Evolutionary conservation across 129 eudicot species (phyloP).

Genomic region (Dittrichia graveolens): DNA sequence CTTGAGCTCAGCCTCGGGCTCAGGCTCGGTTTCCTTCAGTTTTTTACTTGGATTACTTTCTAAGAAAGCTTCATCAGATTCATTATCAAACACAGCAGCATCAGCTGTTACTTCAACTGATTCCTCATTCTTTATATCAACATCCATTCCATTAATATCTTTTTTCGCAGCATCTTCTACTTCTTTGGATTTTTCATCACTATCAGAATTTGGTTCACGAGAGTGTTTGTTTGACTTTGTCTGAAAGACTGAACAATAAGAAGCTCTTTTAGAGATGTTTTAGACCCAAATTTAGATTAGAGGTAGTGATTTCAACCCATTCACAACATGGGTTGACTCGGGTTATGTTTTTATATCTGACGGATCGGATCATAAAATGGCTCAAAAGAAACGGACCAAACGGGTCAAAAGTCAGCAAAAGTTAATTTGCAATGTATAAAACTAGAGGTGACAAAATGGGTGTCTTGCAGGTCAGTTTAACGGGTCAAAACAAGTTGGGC

Average conservation of each 20-base stretch:
- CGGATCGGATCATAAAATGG: neutral
- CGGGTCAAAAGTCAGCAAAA: neutral
- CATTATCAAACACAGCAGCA: slow-evolving; percentile 33
- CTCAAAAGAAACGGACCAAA: neutral
- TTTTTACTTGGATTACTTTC: slow-evolving; percentile 47
- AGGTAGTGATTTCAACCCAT: neutral
- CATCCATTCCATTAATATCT: slow-evolving; percentile 36
- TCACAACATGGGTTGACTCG: neutral
- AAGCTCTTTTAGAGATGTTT: slow-evolving; percentile 10
- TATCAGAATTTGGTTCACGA: slow-evolving; percentile 22
- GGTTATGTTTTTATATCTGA: slow-evolving; percentile 5
- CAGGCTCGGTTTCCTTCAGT: slow-evolving; percentile 37
- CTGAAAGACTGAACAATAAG: slow-evolving; percentile 51
- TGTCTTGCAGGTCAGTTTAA: neutral
- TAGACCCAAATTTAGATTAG: slow-evolving; percentile 9
- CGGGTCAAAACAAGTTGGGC: neutral
- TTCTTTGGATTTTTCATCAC: slow-evolving; percentile 30
- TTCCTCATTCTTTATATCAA: slow-evolving; percentile 35
- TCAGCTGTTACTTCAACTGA: slow-evolving; percentile 27
- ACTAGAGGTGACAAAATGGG: slow-evolving; percentile 11
- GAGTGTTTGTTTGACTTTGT: slow-evolving; percentile 43
- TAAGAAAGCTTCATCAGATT: slow-evolving; percentile 38
- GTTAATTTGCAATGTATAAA: neutral
- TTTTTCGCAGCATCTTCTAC: slow-evolving; percentile 33
- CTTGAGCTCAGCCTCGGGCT: neutral